Evolutionary conservation across 2,329 filamentous ascomycete genomes (phyloP).

Genomic region (Trichothecium roseum): DNA sequence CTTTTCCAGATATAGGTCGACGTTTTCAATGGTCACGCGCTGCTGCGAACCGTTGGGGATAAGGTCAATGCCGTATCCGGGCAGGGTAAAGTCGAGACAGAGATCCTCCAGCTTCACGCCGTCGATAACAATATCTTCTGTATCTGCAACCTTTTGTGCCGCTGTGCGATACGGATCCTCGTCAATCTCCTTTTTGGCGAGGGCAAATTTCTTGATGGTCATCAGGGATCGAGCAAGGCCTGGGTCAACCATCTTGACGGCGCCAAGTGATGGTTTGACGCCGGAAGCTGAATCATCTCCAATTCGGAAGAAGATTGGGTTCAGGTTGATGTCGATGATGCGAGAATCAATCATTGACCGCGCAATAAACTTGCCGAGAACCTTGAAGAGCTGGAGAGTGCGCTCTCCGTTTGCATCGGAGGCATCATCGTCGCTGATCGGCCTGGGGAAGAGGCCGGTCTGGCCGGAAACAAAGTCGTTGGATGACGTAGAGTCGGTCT

Average conservation of each 20-base stretch:
- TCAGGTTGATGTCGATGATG: slow-evolving; percentile 96
- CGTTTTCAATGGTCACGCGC: slow-evolving; percentile 78
- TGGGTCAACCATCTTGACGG: slow-evolving; percentile 81
- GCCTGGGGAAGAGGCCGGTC: slow-evolving; percentile 82
- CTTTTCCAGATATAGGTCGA: slow-evolving; percentile 77
- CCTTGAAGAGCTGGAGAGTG: slow-evolving; percentile 79
- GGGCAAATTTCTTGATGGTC: slow-evolving; percentile 75
- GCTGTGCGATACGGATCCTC: slow-evolving; percentile 55
- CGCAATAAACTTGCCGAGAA: slow-evolving; percentile 93
- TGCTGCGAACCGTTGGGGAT: slow-evolving; percentile 63
- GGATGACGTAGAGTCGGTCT: slow-evolving; percentile 63
- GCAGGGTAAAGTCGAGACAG: slow-evolving; percentile 86
- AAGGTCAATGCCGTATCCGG: slow-evolving; percentile 83
- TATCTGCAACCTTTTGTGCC: slow-evolving; percentile 60
- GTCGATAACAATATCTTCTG: slow-evolving; percentile 62
- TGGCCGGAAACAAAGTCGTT: slow-evolving; percentile 79
- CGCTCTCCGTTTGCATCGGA: slow-evolving; percentile 72
- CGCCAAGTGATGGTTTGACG: slow-evolving; percentile 75
- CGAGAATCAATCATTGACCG: slow-evolving; percentile 96
- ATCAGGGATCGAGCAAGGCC: slow-evolving; percentile 78
- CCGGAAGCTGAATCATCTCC: slow-evolving; percentile 53
- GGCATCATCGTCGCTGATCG: slow-evolving; percentile 71
- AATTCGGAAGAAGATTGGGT: slow-evolving; percentile 94
- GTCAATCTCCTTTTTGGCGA: slow-evolving; percentile 74
- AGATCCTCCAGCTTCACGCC: slow-evolving; percentile 76